A percentile compares a stretch with the other conserved stretches of the same genome.
phyloP scores from a whole-genome alignment of 164 flowering plant species.

The Aristolochia fimbriata region DNA sequence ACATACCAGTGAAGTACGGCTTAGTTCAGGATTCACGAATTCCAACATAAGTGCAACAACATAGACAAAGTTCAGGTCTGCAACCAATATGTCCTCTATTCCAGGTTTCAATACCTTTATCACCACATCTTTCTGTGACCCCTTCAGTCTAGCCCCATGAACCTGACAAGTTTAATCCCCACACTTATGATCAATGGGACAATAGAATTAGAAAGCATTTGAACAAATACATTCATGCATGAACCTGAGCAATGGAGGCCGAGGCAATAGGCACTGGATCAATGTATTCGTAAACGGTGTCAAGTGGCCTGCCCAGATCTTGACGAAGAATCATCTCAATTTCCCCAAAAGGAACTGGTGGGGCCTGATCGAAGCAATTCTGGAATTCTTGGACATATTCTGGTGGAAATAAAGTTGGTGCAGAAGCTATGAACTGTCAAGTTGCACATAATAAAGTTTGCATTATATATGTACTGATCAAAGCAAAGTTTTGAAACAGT shows the following conservation, averaged over 20 bases:
- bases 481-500: no score
- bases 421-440: constrained; percentile 80
- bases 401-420: constrained; percentile 85
- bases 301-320: constrained; percentile 77
- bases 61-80: constrained; percentile 86
- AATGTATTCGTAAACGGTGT: constrained; percentile 73
- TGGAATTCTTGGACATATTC: constrained; percentile 90
- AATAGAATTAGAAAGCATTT: background rate
- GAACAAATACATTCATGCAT: background rate
- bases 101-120: constrained; percentile 96
- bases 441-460: constrained; percentile 7
- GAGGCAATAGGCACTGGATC: constrained; percentile 95
- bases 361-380: constrained; percentile 87
- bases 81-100: constrained; percentile 79
- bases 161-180: constrained; percentile 36
- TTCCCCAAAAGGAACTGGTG: constrained; percentile 71
- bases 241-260: constrained; percentile 97
- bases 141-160: constrained; percentile 84
- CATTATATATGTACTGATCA: no score
- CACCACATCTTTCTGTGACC: constrained; percentile 74
- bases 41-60: constrained; percentile 84
- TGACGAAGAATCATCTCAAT: constrained; percentile 56
- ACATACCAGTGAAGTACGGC: constrained; percentile 81
- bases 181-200: background rate
- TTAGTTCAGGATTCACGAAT: constrained; percentile 79